These are phyloP conservation scores for Paradendryphiella salina DNA, from an alignment of 2,329 filamentous ascomycete species.

Conservation along the genomic window DNA sequence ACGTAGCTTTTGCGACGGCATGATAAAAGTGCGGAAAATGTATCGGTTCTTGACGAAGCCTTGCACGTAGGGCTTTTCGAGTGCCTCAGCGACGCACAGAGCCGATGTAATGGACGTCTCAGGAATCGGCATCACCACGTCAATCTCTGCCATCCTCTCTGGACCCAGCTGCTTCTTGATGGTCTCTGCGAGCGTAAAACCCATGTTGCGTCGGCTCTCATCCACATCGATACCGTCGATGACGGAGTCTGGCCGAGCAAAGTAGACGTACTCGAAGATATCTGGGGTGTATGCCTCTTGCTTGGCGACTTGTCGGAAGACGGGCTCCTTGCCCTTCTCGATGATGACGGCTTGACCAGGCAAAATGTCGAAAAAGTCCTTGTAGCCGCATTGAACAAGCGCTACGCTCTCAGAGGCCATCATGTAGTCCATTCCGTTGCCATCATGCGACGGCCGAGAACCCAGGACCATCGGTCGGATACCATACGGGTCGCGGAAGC, in stretches of 20 bases:
- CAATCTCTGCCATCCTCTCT: slow-evolving; percentile 73
- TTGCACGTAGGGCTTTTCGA: slow-evolving; percentile 76
- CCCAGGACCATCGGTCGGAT: slow-evolving; percentile 83
- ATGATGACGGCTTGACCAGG: slow-evolving; percentile 87
- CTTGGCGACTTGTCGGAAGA: slow-evolving; percentile 74
- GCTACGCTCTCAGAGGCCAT: slow-evolving; percentile 89
- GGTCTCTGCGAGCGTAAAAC: slow-evolving; percentile 74
- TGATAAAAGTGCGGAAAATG: slow-evolving; percentile 85
- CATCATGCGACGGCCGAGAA: slow-evolving; percentile 68
- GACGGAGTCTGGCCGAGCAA: slow-evolving; percentile 76
- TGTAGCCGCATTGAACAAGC: slow-evolving; percentile 78
- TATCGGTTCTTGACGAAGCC: slow-evolving; percentile 91
- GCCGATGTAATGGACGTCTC: slow-evolving; percentile 84
- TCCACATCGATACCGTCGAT: slow-evolving; percentile 91
- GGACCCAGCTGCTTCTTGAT: slow-evolving; percentile 69
- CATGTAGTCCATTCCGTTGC: slow-evolving; percentile 78
- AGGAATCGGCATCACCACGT: slow-evolving; percentile 81
- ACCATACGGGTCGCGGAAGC: slow-evolving; percentile 77
- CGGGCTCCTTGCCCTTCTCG: slow-evolving; percentile 72
- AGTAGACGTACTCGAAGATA: slow-evolving; percentile 87
- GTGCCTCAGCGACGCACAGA: slow-evolving; percentile 70
- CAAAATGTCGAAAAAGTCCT: slow-evolving; percentile 72
- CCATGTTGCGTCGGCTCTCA: slow-evolving; percentile 83
- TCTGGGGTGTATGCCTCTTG: slow-evolving; percentile 76
- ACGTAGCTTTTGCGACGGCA: slow-evolving; percentile 77